These are phyloP conservation scores for Seiridium unicorne DNA, from an alignment of 2,329 filamentous ascomycete species.

Conservation along the genomic window DNA sequence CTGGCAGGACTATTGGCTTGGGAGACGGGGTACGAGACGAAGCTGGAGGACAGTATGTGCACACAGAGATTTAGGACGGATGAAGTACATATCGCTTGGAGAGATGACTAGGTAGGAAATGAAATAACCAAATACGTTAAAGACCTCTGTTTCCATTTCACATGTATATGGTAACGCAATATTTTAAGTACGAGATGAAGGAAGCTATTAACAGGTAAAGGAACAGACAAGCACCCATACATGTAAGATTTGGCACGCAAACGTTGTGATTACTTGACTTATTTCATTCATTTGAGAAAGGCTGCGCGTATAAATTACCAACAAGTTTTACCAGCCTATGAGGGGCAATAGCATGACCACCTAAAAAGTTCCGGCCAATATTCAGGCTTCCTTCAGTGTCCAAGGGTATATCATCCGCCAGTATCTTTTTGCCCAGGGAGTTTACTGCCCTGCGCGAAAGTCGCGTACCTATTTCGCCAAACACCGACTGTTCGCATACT, in stretches of 20 bases:
- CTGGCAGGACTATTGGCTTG: constrained; percentile 89
- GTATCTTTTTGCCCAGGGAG: background rate
- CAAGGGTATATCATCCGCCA: background rate
- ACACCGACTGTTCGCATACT: too few relatives aligned
- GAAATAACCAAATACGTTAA: background rate
- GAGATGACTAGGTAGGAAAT: constrained; percentile 41
- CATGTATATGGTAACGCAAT: background rate
- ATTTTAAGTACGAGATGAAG: too few relatives aligned
- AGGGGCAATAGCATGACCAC: too few relatives aligned
- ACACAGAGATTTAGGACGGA: constrained; percentile 83
- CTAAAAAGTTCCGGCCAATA: background rate
- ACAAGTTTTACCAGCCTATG: too few relatives aligned
- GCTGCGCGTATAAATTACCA: too few relatives aligned
- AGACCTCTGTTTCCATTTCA: background rate
- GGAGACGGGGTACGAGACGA: constrained; percentile 74
- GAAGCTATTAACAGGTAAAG: too few relatives aligned
- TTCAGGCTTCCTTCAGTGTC: background rate
- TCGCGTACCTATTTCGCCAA: too few relatives aligned
- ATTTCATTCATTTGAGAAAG: too few relatives aligned
- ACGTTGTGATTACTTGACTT: too few relatives aligned
- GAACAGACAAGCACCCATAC: too few relatives aligned
- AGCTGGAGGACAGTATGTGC: constrained; percentile 78
- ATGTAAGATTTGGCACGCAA: too few relatives aligned
- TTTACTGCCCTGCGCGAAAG: too few relatives aligned
- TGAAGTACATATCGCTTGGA: constrained; percentile 78